Base-by-base conservation (phyloP, 192 early-diverging fungal species). In the Coemansia aciculifera region DNA sequence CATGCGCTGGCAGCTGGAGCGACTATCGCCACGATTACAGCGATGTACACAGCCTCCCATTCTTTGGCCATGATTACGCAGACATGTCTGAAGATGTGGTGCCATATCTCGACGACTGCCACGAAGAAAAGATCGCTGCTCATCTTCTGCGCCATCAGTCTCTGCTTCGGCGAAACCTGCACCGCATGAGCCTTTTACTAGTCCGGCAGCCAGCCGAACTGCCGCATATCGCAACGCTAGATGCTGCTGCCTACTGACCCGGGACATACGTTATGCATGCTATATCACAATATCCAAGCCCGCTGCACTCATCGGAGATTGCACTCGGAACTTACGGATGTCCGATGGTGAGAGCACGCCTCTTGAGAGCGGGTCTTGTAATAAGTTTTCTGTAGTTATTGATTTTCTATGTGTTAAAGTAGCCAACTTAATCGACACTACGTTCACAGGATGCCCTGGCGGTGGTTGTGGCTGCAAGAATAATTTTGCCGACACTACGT, bases 71-170 rank as follows among this genome's bases (percentile, higher is more conserved):
- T 15, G 56, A 68, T 9, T 37, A 67, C 13, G 52, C 11, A n/a
- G 38, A 29, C 24, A 15, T 59, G 17, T 54, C 62, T 9, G 73
- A 72, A 21, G 54, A 73, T 27, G 54, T 67, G 2, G 74, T 81
- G 39, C 74, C 79, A 12, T 81, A 73, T 32, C 32, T 81, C 19
- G 74, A 81, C 43, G 79, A 81, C n/a, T 57, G 65, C 39, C 59
- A 81, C 57, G 74, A 81, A 19, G 67, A 72, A 34, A 19, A 64
- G 32, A 68, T 81, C 15, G 73, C 74, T 2, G 79, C 73, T 3
- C 63, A 72, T 15, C 62, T 81, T 32, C 64, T 74, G 8, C 73
- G 79, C 5, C 66, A 54, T 36, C 67, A 68, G 49, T 72, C 75
- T 37, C 43, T 64, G 31, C 11, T 71, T 3, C 43, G 48, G 38